A percentile compares a stretch with the other conserved stretches of the same genome.
Evolutionary conservation across 768 basidiomycete genomes (phyloP).

Genomic region (Cystofilobasidium macerans): DNA sequence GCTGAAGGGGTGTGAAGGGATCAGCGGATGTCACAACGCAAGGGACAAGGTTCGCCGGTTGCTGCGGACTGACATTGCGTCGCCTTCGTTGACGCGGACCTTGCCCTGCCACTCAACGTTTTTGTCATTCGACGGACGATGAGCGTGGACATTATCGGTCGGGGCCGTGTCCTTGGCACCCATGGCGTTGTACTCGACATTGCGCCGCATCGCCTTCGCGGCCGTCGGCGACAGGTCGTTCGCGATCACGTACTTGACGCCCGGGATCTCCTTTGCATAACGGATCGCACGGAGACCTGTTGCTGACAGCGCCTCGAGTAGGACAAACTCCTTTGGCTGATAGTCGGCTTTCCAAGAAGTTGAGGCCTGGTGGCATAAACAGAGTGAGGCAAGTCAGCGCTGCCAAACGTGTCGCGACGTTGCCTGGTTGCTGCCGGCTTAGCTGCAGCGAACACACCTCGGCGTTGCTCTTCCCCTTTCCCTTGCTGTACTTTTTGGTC

Average conservation of each 20-base stretch:
- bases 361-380: neutral
- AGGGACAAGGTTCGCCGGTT: too few relatives aligned
- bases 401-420: too few relatives aligned
- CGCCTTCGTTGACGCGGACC: conserved; percentile 78
- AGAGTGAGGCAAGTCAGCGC: neutral
- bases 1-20: conserved; percentile 41
- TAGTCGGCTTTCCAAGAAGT: conserved; percentile 40
- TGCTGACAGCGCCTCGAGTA: conserved; percentile 88
- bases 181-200: conserved; percentile 70
- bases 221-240: conserved; percentile 83
- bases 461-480: conserved; percentile 41
- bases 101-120: conserved; percentile 41
- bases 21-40: too few relatives aligned
- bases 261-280: conserved; percentile 92
- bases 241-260: conserved; percentile 82
- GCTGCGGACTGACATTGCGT: too few relatives aligned
- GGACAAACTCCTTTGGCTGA: conserved; percentile 55
- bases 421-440: too few relatives aligned
- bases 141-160: too few relatives aligned
- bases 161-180: conserved; percentile 32
- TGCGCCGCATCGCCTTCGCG: conserved; percentile 70
- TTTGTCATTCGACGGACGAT: neutral
- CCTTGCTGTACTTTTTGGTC: conserved; percentile 45
- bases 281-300: conserved; percentile 92
- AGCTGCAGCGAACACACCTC: conserved; percentile 7